phyloP scores from a whole-genome alignment of 2,329 filamentous ascomycete species.

The Ceratocystis albifundus region DNA sequence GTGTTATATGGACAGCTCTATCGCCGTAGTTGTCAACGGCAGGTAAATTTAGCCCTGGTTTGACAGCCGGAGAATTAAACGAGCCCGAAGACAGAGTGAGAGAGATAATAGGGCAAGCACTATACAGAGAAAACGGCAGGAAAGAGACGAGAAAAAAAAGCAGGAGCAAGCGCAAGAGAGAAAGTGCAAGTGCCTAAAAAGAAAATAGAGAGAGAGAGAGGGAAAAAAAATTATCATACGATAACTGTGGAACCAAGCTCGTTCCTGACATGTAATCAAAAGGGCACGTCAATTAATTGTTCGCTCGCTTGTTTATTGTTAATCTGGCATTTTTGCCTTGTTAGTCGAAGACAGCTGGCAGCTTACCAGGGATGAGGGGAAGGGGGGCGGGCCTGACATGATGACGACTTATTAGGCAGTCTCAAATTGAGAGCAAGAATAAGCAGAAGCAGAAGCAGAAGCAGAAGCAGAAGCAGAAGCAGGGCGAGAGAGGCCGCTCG shows the following conservation, averaged over 20 bases:
- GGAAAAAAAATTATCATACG: not conserved
- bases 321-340: not conserved
- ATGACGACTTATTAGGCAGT: not conserved
- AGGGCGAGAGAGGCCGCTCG: too few relatives aligned
- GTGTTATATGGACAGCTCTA: not conserved
- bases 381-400: not conserved
- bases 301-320: not conserved
- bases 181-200: not conserved
- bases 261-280: constrained; percentile 5
- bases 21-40: not conserved
- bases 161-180: not conserved
- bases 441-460: too few relatives aligned
- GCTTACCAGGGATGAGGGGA: not conserved
- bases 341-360: not conserved
- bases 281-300: not conserved
- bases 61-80: constrained; percentile 10
- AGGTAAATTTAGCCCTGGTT: constrained; percentile 7
- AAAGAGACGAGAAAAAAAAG: not conserved
- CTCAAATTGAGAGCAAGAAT: not conserved
- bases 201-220: not conserved
- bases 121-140: not conserved
- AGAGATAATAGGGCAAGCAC: not conserved
- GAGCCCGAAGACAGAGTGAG: not conserved
- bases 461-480: too few relatives aligned
- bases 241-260: constrained; percentile 1